Percentiles rank a stretch among this genome's conserved stretches.
Evolutionary conservation across 2,329 filamentous ascomycete species (phyloP).

Genomic region (Aspergillus udagawae): DNA sequence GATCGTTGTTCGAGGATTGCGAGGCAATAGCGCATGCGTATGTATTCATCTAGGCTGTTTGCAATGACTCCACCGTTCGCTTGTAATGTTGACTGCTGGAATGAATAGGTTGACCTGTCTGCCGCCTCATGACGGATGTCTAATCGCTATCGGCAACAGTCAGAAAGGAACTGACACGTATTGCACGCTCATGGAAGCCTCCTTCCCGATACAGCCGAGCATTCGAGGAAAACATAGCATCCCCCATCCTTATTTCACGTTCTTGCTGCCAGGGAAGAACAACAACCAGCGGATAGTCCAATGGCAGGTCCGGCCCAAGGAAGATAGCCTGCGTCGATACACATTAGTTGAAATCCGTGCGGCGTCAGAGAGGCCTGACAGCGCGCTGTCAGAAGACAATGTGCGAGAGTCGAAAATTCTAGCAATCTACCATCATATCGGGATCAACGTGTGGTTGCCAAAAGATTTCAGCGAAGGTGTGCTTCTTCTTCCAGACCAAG

Average conservation of each 20-base stretch:
- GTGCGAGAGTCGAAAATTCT: neutral
- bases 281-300: neutral
- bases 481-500: neutral
- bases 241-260: slow-evolving; percentile 8
- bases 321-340: slow-evolving; percentile 6
- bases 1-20: neutral
- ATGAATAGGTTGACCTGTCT: neutral
- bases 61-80: neutral
- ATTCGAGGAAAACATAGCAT: slow-evolving; percentile 5
- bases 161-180: neutral
- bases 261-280: neutral
- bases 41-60: neutral
- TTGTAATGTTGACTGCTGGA: neutral
- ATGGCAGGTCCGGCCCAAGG: slow-evolving; percentile 7
- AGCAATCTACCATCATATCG: slow-evolving; percentile 7
- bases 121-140: neutral
- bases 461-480: slow-evolving; percentile 5
- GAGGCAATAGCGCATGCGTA: neutral
- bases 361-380: neutral
- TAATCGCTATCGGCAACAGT: neutral
- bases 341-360: slow-evolving; percentile 1
- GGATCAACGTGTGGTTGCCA: slow-evolving; percentile 5
- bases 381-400: neutral
- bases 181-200: slow-evolving; percentile 1
- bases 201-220: slow-evolving; percentile 2